phyloP scores from a whole-genome alignment of 2,329 filamentous ascomycete genomes.

The Aschersonia sp. region DNA sequence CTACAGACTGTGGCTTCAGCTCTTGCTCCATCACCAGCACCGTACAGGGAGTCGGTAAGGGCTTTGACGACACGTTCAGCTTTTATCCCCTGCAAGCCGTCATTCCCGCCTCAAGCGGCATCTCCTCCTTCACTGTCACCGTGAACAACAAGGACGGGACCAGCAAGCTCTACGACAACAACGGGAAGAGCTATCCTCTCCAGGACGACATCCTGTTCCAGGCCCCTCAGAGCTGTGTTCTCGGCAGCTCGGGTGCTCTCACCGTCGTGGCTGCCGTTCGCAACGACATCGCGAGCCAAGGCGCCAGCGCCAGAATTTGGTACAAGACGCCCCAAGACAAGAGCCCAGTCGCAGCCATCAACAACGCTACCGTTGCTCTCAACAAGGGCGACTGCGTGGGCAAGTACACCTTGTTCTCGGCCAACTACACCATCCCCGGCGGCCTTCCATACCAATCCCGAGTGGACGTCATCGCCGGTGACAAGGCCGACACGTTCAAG shows the following conservation, averaged over 20 bases:
- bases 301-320: conserved; percentile 25
- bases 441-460: conserved; percentile 27
- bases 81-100: conserved; percentile 34
- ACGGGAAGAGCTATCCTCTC: conserved; percentile 38
- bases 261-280: conserved; percentile 33
- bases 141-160: conserved; percentile 33
- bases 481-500: conserved; percentile 32
- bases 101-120: conserved; percentile 41
- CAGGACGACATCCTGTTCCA: conserved; percentile 42
- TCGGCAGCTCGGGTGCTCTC: conserved; percentile 24
- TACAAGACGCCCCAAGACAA: conserved; percentile 26
- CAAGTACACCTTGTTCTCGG: conserved; percentile 32
- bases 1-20: conserved; percentile 24
- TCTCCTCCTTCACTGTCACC: conserved; percentile 45
- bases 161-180: conserved; percentile 36
- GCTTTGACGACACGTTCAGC: conserved; percentile 46
- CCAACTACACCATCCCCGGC: conserved; percentile 27
- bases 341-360: conserved; percentile 27
- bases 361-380: conserved; percentile 22
- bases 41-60: conserved; percentile 32
- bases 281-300: conserved; percentile 27
- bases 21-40: conserved; percentile 30
- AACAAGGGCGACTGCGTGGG: conserved; percentile 28
- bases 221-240: conserved; percentile 40
- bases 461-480: conserved; percentile 28